phyloP scores from a whole-genome alignment of 257 asterid genomes.

The Solanum etuberosum region DNA sequence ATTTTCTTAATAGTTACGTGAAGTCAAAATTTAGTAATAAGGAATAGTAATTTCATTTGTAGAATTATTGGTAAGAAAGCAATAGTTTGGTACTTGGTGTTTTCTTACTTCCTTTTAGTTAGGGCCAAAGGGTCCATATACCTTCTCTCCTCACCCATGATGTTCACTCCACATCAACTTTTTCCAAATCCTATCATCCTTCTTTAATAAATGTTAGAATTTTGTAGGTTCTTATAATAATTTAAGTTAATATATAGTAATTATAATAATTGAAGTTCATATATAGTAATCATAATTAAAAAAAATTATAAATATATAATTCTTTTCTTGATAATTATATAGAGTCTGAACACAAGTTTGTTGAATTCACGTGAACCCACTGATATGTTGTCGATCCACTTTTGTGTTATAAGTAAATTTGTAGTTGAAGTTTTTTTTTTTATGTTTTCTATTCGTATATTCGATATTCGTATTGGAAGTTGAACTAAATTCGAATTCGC shows the following conservation, averaged over 20 bases:
- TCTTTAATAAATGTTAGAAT: not conserved
- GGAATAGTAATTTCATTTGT: not conserved
- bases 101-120: not conserved
- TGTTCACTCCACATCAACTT: not conserved
- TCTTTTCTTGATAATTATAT: not conserved
- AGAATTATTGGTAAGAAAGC: not conserved
- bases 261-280: not conserved
- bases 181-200: not conserved
- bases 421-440: not conserved
- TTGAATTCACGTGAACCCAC: not conserved
- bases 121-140: not conserved
- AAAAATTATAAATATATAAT: not conserved
- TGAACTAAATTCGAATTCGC: not conserved
- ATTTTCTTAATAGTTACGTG: too few relatives aligned
- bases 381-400: not conserved
- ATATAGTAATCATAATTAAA: not conserved
- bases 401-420: not conserved
- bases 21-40: too few relatives aligned
- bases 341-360: not conserved
- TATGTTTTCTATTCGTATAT: not conserved
- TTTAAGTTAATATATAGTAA: not conserved
- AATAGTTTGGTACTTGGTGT: not conserved
- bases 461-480: not conserved
- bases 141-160: not conserved
- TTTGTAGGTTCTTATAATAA: not conserved